Percentiles rank a stretch among this genome's conserved stretches.
Conservation (phyloP, 495 filamentous ascomycete genomes). For the Penicillium waksmanii region DNA sequence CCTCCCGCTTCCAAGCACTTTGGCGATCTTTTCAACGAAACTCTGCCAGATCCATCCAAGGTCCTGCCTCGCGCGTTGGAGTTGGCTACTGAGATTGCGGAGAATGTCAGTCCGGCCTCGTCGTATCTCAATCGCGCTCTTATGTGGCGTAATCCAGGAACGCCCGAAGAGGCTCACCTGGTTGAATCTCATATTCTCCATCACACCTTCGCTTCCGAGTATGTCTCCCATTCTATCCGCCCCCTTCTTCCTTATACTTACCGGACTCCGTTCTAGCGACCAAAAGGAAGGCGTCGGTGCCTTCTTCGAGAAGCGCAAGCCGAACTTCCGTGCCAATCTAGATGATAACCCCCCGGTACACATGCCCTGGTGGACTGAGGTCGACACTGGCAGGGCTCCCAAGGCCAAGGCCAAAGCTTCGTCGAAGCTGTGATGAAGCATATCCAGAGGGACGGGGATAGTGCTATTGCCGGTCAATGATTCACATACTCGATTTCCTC, state of each 20-base stretch:
- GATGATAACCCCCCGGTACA: slow-evolving; percentile 31
- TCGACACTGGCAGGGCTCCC: slow-evolving; percentile 33
- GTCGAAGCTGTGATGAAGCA: slow-evolving; percentile 33
- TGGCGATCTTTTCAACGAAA: slow-evolving; percentile 58
- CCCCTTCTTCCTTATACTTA: slow-evolving; percentile 4
- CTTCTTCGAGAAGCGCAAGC: slow-evolving; percentile 55
- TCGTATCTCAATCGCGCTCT: slow-evolving; percentile 60
- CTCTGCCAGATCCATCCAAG: slow-evolving; percentile 48
- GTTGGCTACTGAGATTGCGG: slow-evolving; percentile 59
- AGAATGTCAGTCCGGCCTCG: slow-evolving; percentile 59
- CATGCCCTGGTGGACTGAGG: slow-evolving; percentile 39
- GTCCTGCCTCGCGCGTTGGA: slow-evolving; percentile 60
- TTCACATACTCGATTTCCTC: not conserved
- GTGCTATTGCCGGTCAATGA: not conserved
- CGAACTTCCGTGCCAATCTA: slow-evolving; percentile 52
- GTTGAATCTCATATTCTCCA: slow-evolving; percentile 60
- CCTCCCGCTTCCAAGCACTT: slow-evolving; percentile 41
- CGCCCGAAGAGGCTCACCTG: slow-evolving; percentile 60
- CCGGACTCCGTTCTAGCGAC: slow-evolving; percentile 34
- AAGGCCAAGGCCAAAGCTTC: slow-evolving; percentile 9
- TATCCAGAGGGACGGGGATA: not conserved
- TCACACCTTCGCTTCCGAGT: slow-evolving; percentile 54
- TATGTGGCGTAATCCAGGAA: slow-evolving; percentile 60
- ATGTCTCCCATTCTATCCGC: slow-evolving; percentile 9
- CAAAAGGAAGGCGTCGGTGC: slow-evolving; percentile 51